Percentiles rank a stretch among this genome's conserved stretches.
phyloP scores from a whole-genome alignment of 179 eudicot genomes.

The Spergularia azorica region DNA sequence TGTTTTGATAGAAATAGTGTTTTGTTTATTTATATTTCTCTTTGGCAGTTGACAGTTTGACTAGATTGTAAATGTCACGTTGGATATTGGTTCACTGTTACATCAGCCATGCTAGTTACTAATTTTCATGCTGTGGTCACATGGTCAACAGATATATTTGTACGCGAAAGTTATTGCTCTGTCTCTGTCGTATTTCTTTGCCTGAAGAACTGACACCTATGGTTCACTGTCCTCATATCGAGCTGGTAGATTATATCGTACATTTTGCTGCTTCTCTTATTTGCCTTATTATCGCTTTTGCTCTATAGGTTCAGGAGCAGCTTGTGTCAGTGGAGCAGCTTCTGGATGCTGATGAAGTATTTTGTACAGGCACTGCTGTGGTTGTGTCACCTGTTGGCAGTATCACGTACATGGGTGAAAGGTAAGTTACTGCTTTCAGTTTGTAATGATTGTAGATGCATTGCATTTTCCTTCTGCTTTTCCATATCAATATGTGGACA shows the following conservation, averaged over 20 bases:
- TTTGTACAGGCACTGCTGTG: conserved; percentile 96
- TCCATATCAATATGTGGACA: too few species aligned
- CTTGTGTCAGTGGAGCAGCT: conserved; percentile 73
- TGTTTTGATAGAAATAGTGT: not conserved
- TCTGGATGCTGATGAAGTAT: conserved; percentile 95
- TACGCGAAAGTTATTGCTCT: not conserved
- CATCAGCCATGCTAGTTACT: not conserved
- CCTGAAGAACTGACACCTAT: not conserved
- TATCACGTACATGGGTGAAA: conserved; percentile 69
- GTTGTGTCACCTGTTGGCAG: conserved; percentile 96
- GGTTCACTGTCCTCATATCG: not conserved
- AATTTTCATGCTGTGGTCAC: not conserved
- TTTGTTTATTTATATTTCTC: not conserved
- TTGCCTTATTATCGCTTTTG: conserved; percentile 16
- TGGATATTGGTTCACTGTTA: not conserved
- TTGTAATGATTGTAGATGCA: too few species aligned
- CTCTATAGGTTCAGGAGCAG: conserved; percentile 70
- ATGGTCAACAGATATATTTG: not conserved
- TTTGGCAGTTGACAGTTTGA: not conserved
- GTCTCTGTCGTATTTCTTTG: not conserved
- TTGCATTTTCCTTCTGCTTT: not conserved
- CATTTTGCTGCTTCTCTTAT: not conserved
- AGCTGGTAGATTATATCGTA: not conserved
- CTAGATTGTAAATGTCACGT: not conserved
- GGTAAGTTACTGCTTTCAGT: conserved; percentile 37